phyloP scores from a whole-genome alignment of 306 rosid genomes.

The Vachellia pachyceras region DNA sequence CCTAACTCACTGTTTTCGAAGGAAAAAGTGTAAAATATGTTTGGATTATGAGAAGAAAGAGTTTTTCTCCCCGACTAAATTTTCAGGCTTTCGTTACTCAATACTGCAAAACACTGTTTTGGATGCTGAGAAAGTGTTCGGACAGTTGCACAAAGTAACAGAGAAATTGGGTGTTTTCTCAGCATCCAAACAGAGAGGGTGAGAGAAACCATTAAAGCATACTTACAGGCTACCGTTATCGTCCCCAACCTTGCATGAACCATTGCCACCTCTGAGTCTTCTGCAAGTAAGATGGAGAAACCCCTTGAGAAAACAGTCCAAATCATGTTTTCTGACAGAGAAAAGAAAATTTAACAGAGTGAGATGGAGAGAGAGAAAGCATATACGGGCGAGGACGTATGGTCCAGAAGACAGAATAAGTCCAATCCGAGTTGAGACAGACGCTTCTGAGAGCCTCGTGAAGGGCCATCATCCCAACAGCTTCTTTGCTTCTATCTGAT shows the following conservation, averaged over 20 bases:
- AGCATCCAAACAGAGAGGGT: neutral
- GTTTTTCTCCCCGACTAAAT: neutral
- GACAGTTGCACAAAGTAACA: neutral
- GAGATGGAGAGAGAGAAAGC: constrained; percentile 18
- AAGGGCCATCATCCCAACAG: constrained; percentile 99
- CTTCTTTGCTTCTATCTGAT: constrained; percentile 98
- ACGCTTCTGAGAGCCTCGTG: constrained; percentile 98
- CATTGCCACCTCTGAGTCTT: constrained; percentile 95
- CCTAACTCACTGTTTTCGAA: neutral
- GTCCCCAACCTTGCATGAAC: constrained; percentile 98
- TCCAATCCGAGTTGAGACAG: constrained; percentile 86
- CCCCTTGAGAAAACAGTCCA: constrained; percentile 39
- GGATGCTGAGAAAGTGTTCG: neutral
- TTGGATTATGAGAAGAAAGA: neutral
- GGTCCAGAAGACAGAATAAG: constrained; percentile 99
- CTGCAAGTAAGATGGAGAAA: constrained; percentile 57
- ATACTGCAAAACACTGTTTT: constrained; percentile 3
- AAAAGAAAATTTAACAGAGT: neutral
- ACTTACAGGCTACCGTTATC: constrained; percentile 89
- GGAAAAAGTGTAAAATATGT: neutral
- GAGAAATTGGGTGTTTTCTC: neutral
- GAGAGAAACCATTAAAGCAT: neutral
- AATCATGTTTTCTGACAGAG: neutral
- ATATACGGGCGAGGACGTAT: constrained; percentile 99
- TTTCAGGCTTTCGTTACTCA: neutral